A percentile compares a stretch with the other conserved stretches of the same genome.
Conservation (phyloP, 2,329 filamentous ascomycete species). For the Aspergillus aculeatus region DNA sequence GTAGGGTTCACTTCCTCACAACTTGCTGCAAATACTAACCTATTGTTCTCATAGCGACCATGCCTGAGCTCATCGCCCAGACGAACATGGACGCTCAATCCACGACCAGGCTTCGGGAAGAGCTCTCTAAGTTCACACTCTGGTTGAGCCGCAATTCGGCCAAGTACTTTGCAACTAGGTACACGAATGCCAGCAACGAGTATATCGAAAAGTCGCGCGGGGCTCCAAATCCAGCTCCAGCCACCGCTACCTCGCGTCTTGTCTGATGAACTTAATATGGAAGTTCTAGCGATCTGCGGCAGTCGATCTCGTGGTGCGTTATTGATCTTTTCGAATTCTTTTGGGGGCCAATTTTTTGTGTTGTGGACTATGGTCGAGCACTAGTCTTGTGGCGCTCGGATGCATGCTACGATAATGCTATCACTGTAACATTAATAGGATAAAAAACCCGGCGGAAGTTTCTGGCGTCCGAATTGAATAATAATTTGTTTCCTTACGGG, state of each 20-base stretch:
- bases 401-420: conserved; percentile 14
- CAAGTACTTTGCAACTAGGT: conserved; percentile 65
- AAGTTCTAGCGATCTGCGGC: neutral
- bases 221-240: conserved; percentile 29
- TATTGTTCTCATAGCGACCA: conserved; percentile 61
- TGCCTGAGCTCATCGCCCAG: conserved; percentile 91
- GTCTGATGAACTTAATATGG: conserved; percentile 12
- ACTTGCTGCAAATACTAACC: conserved; percentile 7
- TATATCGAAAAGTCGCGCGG: conserved; percentile 39
- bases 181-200: conserved; percentile 42
- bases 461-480: neutral
- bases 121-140: conserved; percentile 78
- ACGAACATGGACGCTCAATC: conserved; percentile 97
- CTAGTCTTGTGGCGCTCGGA: neutral
- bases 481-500: neutral
- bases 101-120: conserved; percentile 81
- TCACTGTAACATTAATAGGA: conserved; percentile 18
- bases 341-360: neutral
- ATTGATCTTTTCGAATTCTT: neutral
- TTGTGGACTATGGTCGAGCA: neutral
- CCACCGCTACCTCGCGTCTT: conserved; percentile 35
- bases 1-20: conserved; percentile 52
- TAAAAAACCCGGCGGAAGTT: conserved; percentile 6
- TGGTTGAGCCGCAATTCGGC: conserved; percentile 79
- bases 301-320: neutral